These are phyloP conservation scores for Rhizomucor pusillus DNA, from an alignment of 371 early-diverging fungal species.

Conservation along the genomic window DNA sequence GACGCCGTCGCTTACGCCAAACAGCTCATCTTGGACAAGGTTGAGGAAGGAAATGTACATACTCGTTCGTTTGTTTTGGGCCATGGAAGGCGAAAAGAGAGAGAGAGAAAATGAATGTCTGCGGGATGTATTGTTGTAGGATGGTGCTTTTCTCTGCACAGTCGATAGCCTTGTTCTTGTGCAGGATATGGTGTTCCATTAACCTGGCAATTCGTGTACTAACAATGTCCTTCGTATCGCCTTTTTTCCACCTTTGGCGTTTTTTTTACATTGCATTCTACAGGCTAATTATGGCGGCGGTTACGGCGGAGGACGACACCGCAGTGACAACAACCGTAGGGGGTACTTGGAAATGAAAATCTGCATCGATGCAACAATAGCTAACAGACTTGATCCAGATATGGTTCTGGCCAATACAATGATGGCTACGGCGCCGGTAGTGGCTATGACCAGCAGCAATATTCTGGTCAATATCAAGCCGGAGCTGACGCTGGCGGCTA, in stretches of 20 bases:
- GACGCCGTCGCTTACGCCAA: slow-evolving; percentile 55
- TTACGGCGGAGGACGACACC: slow-evolving; percentile 5
- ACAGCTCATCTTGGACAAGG: slow-evolving; percentile 57
- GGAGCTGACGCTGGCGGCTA: slow-evolving; percentile 15
- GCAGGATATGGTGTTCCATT: slow-evolving; percentile 2
- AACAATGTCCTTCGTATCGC: slow-evolving; percentile 7
- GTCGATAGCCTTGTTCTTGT: too few species aligned
- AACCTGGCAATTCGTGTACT: slow-evolving; percentile 4
- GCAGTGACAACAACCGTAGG: slow-evolving; percentile 32
- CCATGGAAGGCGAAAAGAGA: slow-evolving; percentile 2
- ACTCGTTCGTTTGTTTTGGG: slow-evolving; percentile 12
- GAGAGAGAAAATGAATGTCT: not conserved
- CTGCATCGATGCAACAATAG: slow-evolving; percentile 1
- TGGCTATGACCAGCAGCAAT: slow-evolving; percentile 8
- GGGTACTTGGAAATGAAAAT: slow-evolving; percentile 17
- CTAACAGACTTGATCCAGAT: slow-evolving; percentile 16
- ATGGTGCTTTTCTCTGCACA: not conserved
- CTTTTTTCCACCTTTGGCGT: not conserved
- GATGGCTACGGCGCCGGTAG: slow-evolving; percentile 13
- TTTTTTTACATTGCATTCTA: slow-evolving; percentile 1
- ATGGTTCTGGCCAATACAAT: slow-evolving; percentile 9
- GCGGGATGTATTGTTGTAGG: not conserved
- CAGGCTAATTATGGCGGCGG: slow-evolving; percentile 35
- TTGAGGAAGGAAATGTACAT: slow-evolving; percentile 47
- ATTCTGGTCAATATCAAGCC: slow-evolving; percentile 14